Evolutionary conservation across 2,329 filamentous ascomycete genomes (phyloP).

Genomic region (Thielaviopsis cerberus): DNA sequence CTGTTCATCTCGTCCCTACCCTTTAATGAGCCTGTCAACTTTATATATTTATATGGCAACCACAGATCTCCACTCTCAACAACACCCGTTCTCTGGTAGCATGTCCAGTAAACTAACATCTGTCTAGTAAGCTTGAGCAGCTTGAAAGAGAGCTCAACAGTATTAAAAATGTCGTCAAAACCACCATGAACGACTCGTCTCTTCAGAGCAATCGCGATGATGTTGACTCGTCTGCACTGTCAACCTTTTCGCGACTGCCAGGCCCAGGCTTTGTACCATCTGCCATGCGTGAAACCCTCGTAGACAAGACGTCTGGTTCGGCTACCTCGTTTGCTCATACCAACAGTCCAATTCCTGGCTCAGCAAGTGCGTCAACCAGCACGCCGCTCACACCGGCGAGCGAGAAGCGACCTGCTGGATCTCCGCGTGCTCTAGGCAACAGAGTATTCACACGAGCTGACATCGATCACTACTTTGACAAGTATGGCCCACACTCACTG

Average conservation of each 20-base stretch:
- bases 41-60: background rate
- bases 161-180: conserved; percentile 33
- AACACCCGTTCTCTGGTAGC: background rate
- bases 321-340: background rate
- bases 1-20: background rate
- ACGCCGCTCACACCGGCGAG: background rate
- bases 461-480: conserved; percentile 37
- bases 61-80: background rate
- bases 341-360: background rate
- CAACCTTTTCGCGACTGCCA: background rate
- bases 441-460: conserved; percentile 32
- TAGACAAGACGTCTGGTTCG: background rate
- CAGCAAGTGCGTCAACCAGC: background rate
- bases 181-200: conserved; percentile 8
- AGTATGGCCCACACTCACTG: conserved; percentile 17
- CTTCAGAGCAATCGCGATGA: background rate
- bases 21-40: background rate
- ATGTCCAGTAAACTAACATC: background rate
- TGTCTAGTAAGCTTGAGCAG: conserved; percentile 32
- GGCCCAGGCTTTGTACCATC: background rate
- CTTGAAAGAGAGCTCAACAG: conserved; percentile 34
- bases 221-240: background rate
- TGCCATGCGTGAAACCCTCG: background rate
- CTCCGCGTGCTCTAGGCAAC: conserved; percentile 21
- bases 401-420: background rate